Base-by-base conservation (phyloP, 2,329 filamentous ascomycete genomes). In the Penicillium sp. region DNA sequence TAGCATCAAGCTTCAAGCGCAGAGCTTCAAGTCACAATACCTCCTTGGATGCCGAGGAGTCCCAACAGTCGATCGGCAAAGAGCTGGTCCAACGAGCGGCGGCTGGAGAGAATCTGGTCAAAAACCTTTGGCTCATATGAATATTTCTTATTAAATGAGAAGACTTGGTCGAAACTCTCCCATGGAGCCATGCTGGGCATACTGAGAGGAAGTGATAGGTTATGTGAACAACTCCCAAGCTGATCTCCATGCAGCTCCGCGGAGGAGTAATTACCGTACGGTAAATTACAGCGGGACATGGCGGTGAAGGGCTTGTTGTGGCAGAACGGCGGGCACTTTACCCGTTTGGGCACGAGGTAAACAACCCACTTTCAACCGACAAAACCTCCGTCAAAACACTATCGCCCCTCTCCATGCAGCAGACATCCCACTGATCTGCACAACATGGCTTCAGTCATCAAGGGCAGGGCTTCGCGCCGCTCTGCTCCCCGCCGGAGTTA, bases 11-110 rank as follows among this genome's bases (percentile, higher is more conserved):
- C n/a, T 38, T 25, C 23, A 50, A 50, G 13, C 21, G 46, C 54
- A 70, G 16, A 45, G 47, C 43, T 53, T 31, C 41, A 48, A 64
- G 71, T 68, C 51, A 27, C 16, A n/a, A 41, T 74, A 91, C 90
- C 84, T 75, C 88, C 86, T 64, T 82, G 81, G 57, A 94, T 83
- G 29, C 88, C 85, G 29, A 93, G 78, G 0, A 87, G 81, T 54
- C 83, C 84, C 59, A 94, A 78, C 40, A 95, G 84, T 53, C 88
- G 85, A 72, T 95, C 91, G 69, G 93, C 87, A 74, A 94, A 95
- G 57, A 93, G 83, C 56, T 82, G 79, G 64, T 88, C 85, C 21
- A 92, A 80, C 48, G 76, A 82, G 68, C 87, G 88, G 64, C 90
- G 87, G 68, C 84, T 84, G 31, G 80, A 76, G 58, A 88, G 81